Conservation (phyloP, 768 basidiomycete genomes). For the Serendipita vermifera region DNA sequence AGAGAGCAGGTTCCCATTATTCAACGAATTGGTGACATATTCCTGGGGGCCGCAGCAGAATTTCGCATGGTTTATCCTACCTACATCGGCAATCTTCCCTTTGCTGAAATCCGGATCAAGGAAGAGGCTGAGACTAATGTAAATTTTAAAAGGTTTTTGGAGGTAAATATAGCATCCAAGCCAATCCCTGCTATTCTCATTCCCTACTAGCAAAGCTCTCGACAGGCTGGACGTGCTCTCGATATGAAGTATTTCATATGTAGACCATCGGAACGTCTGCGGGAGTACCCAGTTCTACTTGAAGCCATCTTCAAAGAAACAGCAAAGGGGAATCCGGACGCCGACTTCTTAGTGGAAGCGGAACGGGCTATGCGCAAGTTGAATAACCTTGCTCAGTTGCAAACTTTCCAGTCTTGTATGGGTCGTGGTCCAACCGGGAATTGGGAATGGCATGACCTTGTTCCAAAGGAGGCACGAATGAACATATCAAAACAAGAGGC, state of each 20-base stretch:
- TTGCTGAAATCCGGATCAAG: no score
- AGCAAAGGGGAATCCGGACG: constrained; percentile 63
- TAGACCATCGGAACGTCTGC: constrained; percentile 67
- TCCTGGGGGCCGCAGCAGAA: constrained; percentile 73
- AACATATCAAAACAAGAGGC: constrained; percentile 56
- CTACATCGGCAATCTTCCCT: constrained; percentile 54
- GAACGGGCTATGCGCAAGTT: constrained; percentile 72
- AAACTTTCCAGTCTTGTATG: constrained; percentile 86
- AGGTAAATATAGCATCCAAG: no score
- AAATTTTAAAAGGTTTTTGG: no score
- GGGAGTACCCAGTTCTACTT: constrained; percentile 71
- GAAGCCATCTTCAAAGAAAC: constrained; percentile 83
- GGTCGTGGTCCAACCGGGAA: constrained; percentile 65
- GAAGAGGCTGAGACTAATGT: no score
- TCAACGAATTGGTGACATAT: constrained; percentile 75
- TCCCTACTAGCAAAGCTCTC: constrained; percentile 32
- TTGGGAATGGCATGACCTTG: constrained; percentile 86
- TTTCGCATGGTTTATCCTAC: constrained; percentile 77
- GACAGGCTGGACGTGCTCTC: constrained; percentile 41
- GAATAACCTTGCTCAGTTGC: constrained; percentile 65
- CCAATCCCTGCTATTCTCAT: no score
- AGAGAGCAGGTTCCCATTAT: constrained; percentile 73
- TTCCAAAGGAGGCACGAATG: constrained; percentile 50
- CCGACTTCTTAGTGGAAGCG: constrained; percentile 71
- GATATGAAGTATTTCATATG: constrained; percentile 71